Base-by-base conservation (phyloP, 306 rosid genomes). In the Cicer judaicum region DNA sequence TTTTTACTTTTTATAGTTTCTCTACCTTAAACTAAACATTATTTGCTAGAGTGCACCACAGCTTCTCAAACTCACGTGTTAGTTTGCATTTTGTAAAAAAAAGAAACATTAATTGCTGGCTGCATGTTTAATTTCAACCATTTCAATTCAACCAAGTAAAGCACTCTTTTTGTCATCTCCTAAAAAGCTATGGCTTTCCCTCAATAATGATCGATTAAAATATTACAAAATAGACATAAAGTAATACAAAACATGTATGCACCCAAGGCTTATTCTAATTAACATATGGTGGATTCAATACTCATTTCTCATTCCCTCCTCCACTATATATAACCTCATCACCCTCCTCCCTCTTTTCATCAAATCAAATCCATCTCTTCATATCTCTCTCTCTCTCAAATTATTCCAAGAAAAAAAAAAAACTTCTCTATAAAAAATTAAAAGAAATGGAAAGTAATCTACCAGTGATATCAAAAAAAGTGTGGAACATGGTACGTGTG, bases 401-500 rank as follows among this genome's bases (percentile, higher is more conserved):
- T 11, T 53, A 38, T 11, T 12, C 29, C 44, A 64, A 57, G 19
- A 10, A 9, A 6, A 56, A 56, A 6, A 42, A 1, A 10, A 34
- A 11, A 36, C 11, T 60, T 16, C 66, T 41, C 6, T 2, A 1
- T 1, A n/a, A 36, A 12, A 12, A 24, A 2, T 18, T 18, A 19
- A 47, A 38, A 54, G 68, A 85, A 50, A 87, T 89, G 94, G 94
- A 85, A 14, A 70, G 24, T 8, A 89, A 78, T 43, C 5, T 78
- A 8, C 83, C 88, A 19, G 80, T 75, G 36, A 15, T 88, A 16
- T 85, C 88, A 0, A 90, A 90, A 88, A 88, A 67, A 43, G 59
- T 87, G 34, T 86, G 96, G 92, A 87, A 67, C n/a, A 81, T 90
- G 69, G 85, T 81, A 34, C 96, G 93, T 6, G 87, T 87, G 7